Conservation (phyloP, 2,329 filamentous ascomycete species). For the Diaporthe citrichinensis region DNA sequence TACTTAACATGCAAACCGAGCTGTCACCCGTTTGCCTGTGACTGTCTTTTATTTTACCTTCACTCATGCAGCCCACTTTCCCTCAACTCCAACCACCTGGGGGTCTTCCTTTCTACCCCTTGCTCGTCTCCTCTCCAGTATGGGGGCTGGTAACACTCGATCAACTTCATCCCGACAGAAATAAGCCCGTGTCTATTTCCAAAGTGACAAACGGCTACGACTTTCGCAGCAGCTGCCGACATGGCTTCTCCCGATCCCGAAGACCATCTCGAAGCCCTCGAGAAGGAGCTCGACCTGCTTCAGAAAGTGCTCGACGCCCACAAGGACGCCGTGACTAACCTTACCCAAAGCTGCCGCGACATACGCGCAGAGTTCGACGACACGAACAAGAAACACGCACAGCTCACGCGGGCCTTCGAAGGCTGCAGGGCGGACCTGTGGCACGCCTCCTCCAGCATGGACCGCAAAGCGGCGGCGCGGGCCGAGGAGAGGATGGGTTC, state of each 20-base stretch:
- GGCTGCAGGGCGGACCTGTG: neutral
- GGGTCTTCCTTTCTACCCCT: neutral
- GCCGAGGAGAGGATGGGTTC: neutral
- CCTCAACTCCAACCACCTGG: neutral
- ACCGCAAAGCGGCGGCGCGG: neutral
- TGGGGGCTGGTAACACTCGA: too few species aligned
- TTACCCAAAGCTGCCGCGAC: neutral
- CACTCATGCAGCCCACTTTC: neutral
- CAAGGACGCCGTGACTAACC: neutral
- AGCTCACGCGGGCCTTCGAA: neutral
- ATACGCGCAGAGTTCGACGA: neutral
- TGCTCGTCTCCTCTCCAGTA: neutral
- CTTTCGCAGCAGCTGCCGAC: neutral
- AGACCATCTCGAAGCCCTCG: neutral
- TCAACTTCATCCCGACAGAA: too few species aligned
- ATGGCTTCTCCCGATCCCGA: neutral
- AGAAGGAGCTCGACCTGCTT: neutral
- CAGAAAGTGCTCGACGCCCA: neutral
- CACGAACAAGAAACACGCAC: neutral
- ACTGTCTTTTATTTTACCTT: neutral
- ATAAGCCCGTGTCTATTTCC: accelerated
- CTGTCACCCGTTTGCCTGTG: neutral
- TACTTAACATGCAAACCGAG: neutral
- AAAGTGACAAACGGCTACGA: neutral
- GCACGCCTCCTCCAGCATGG: neutral